Base-by-base conservation (phyloP, 1,284 basidiomycete genomes). In the Mycosarcoma maydis region DNA sequence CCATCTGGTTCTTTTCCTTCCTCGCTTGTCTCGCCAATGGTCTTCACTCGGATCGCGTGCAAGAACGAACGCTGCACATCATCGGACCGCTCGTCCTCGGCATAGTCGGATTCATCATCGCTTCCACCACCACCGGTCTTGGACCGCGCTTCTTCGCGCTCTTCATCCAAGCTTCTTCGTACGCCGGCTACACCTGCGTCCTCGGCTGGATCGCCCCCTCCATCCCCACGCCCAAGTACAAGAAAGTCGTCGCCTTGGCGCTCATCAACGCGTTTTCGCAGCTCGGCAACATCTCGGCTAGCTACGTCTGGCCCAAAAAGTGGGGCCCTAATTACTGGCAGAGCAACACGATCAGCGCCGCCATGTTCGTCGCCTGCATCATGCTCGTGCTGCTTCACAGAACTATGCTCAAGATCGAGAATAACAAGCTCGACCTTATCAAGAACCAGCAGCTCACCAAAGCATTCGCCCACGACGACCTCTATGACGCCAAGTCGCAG, bases 221-320 rank as follows among this genome's bases (percentile, higher is more conserved):
- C 29, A 59, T 76, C 30, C 66, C 72, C 10, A 57, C 70, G 1
- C 72, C 74, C 16, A 58, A 66, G 24, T 70, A 70, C 55, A 77
- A 77, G 40, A 70, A 73, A 17, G 65, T 70, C 11, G 65, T 67
- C 34, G 66, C 58, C 2, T 44, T 75, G 6, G 74, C 73, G 9
- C 32, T 74, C 47, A 65, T 84, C 67, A 83, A 83, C 65, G 83
- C 83, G 34, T 81, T 84, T 55, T 79, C 80, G 0, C 82, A 84
- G 59, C 72, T 83, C 17, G 83, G 83, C 39, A 84, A 84, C 75
- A 82, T 85, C 41, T 76, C 80, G 19, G 82, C 83, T 30, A 51
- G 50, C 27, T 80, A 77, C 57, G 56, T 72, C 17, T 77, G 66
- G 69, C 66, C 62, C 6, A 58, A 55, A 26, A 58, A 60, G 32